Base-by-base conservation (phyloP, 305 asterid genomes). In the Coffea humblotiana region DNA sequence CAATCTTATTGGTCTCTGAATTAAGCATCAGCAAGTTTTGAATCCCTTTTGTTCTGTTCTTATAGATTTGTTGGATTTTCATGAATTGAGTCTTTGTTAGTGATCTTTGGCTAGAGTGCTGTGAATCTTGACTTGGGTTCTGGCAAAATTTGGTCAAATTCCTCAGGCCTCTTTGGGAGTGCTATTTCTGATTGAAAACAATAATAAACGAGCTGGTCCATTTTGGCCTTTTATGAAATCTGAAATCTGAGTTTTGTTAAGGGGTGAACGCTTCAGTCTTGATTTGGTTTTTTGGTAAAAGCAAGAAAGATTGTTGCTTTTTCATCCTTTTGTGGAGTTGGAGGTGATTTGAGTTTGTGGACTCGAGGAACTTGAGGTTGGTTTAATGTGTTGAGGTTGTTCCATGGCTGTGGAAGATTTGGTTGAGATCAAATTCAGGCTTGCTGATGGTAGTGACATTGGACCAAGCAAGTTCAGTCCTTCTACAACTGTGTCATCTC, bases 361-460 rank as follows among this genome's bases (percentile, higher is more conserved):
- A 73, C 84, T 72, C 74, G 63, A 81, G 88, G 32, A 25, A 81
- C 82, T 87, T 74, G 74, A 75, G 85, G 58, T 60, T 54, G 69
- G 47, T 78, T 72, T 64, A 71, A 76, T 78, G 74, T 84, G 77
- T 63, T 58, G 64, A 77, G 82, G 84, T 78, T 83, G 75, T 76
- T 84, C 77, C 64, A 95, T 95, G 98, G 96, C 94, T 88, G 92
- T 79, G 83, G 93, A 91, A 86, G 98, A 95, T 82, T 88, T 93
- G 92, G 89, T 95, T 78, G 97, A 93, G 48, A 86, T 95, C 84
- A 95, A 92, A 89, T 95, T 93, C 87, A 92, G 98, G 91, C 97
- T 95, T 80, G 95, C 96, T 82, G 98, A 95, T 88, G 98, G 97
- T 74, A 91, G 92, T 90, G 98, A 95, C 71, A 93, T 95, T 84